Conservation (phyloP, 2,329 filamentous ascomycete genomes). For the Paracoccidioides lutzii region DNA sequence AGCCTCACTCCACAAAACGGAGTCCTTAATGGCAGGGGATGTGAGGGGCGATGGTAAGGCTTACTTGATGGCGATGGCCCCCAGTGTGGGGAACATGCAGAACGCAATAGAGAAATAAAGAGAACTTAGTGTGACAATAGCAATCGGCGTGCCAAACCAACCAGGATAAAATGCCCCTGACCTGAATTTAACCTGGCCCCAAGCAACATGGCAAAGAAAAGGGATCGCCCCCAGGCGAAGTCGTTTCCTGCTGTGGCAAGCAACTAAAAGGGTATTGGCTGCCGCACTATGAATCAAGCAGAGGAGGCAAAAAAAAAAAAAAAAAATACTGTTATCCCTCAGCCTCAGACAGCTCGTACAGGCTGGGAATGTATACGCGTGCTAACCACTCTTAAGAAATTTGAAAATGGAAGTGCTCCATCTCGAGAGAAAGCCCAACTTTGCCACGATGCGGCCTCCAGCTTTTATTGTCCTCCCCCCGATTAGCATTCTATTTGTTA, state of each 20-base stretch:
- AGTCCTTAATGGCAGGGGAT: neutral
- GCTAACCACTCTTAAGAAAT: constrained; percentile 44
- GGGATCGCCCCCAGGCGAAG: constrained; percentile 47
- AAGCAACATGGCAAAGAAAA: constrained; percentile 45
- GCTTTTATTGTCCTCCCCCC: constrained; percentile 13
- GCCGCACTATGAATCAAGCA: constrained; percentile 47
- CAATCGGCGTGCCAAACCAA: constrained; percentile 39
- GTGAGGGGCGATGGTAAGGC: constrained; percentile 7
- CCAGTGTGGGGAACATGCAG: constrained; percentile 46
- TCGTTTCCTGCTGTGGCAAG: constrained; percentile 49
- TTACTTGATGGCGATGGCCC: constrained; percentile 41
- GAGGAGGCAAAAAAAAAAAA: constrained; percentile 43
- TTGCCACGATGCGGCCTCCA: constrained; percentile 48
- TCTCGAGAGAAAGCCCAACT: constrained; percentile 52
- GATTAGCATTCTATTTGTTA: constrained; percentile 7
- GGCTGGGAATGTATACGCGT: constrained; percentile 45
- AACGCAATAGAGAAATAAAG: constrained; percentile 43
- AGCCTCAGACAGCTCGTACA: constrained; percentile 43
- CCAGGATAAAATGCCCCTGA: constrained; percentile 50
- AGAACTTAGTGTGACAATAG: constrained; percentile 42
- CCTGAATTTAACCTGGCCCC: constrained; percentile 45
- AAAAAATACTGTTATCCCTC: constrained; percentile 38
- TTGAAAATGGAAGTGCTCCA: constrained; percentile 47
- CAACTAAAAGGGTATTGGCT: constrained; percentile 48
- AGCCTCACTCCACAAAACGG: constrained; percentile 3